Percentiles rank a stretch among this genome's conserved stretches.
These are phyloP conservation scores for Pterulicium gracile DNA, from an alignment of 1,284 basidiomycete species.

Conservation along the genomic window DNA sequence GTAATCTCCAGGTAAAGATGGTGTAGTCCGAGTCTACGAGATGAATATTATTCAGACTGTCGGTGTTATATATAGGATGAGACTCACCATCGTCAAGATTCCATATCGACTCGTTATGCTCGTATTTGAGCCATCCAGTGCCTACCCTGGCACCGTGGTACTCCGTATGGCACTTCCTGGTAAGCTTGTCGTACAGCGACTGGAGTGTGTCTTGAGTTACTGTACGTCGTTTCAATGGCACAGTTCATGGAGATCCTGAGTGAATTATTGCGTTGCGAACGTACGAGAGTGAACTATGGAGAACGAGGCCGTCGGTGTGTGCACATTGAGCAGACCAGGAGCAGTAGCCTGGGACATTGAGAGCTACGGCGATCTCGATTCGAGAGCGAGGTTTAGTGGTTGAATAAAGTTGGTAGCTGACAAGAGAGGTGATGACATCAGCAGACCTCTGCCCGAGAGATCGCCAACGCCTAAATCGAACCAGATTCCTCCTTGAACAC, in stretches of 20 bases:
- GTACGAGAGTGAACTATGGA: conserved; percentile 61
- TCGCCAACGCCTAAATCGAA: too few relatives aligned
- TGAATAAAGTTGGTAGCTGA: too few relatives aligned
- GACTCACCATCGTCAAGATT: conserved; percentile 66
- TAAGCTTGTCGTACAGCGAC: conserved; percentile 57
- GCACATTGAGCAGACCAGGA: conserved; percentile 49
- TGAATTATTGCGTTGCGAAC: conserved; percentile 15
- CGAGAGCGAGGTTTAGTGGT: too few relatives aligned
- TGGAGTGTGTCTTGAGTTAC: conserved; percentile 57
- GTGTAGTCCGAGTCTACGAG: conserved; percentile 63
- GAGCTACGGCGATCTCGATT: too few relatives aligned
- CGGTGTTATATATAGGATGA: neutral
- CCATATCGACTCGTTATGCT: conserved; percentile 64
- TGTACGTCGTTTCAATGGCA: conserved; percentile 16
- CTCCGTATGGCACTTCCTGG: conserved; percentile 44
- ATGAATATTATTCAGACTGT: too few relatives aligned
- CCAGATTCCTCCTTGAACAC: too few relatives aligned
- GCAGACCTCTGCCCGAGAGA: too few relatives aligned
- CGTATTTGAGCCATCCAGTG: conserved; percentile 73
- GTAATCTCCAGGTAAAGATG: conserved; percentile 58
- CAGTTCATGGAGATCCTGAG: conserved; percentile 1
- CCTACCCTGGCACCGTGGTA: conserved; percentile 49
- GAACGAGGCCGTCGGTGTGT: conserved; percentile 65
- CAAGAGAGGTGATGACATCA: too few relatives aligned
- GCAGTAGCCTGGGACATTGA: too few relatives aligned